Percentiles rank a stretch among this genome's conserved stretches.
phyloP scores from a whole-genome alignment of 129 eudicot genomes.

The Helianthus tuberosus region DNA sequence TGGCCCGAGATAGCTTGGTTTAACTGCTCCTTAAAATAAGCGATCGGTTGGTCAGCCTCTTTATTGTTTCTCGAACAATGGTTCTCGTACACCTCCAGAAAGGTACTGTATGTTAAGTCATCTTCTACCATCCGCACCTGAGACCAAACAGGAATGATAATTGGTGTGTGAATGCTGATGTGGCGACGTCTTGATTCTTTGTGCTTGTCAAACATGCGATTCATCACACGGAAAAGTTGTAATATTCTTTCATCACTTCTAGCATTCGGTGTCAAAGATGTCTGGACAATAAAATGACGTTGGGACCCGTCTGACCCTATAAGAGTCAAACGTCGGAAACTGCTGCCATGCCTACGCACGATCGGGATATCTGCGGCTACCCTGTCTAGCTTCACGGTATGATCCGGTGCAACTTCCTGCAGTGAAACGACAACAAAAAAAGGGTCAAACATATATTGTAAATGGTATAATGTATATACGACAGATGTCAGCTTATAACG shows the following conservation, averaged over 20 bases:
- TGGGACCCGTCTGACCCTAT: conserved; percentile 99
- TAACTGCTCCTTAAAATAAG: conserved; percentile 91
- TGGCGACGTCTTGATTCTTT: conserved; percentile 97
- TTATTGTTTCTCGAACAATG: conserved; percentile 94
- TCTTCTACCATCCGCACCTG: conserved; percentile 99
- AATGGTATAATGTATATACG: not conserved
- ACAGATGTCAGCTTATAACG: not conserved
- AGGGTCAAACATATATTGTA: not conserved
- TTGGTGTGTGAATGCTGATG: conserved; percentile 95
- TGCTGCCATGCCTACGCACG: conserved; percentile 99
- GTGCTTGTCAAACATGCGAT: conserved; percentile 97
- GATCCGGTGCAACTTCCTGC: conserved; percentile 99
- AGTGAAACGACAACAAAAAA: not conserved
- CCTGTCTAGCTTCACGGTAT: conserved; percentile 94
- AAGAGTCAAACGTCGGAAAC: conserved; percentile 92
- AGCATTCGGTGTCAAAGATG: conserved; percentile 97
- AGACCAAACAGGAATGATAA: conserved; percentile 98
- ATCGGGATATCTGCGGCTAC: conserved; percentile 96
- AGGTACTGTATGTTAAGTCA: conserved; percentile 94
- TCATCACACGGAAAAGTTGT: conserved; percentile 98
- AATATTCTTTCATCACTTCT: conserved; percentile 95
- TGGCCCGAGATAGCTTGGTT: conserved; percentile 97
- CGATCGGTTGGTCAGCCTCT: conserved; percentile 92
- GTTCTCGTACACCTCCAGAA: conserved; percentile 99
- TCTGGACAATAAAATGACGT: conserved; percentile 98